Base-by-base conservation (phyloP, 495 filamentous ascomycete genomes). In the Aspergillus sclerotioniger region DNA sequence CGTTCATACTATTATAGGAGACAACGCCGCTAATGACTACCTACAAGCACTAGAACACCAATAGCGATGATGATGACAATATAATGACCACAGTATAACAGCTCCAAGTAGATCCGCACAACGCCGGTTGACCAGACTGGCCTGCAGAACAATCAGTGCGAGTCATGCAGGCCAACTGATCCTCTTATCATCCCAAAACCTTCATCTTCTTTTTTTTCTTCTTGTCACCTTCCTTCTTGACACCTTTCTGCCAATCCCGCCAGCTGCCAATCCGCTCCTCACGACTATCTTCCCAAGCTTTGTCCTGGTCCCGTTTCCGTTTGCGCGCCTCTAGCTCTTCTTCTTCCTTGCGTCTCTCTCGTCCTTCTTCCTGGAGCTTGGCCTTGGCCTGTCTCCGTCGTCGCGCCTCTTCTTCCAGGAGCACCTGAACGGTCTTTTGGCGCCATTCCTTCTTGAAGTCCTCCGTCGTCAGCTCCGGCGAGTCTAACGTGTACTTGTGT, bases 141-240 rank as follows among this genome's bases (percentile, higher is more conserved):
- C 19, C 46, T 49, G 20, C 46, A n/a, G 46, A 25, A 10, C 19
- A 49, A 20, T 17, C 16, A 5, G 2, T 21, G 28, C 19, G 28
- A 15, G 19, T 10, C 10, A 7, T 49, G 4, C 16, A 49, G 10
- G 20, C 3, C 8, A 49, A 8, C 20, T 49, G 9, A 49, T 10
- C 19, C 46, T 28, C 8, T 10, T 3, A 41, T 64, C 61, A 88
- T 15, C 84, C 85, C 51, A 89, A 77, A n/a, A 90, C 81, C 80
- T 96, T 95, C 82, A 90, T 93, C 78, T 94, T 93, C 83, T 96
- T 97, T 82, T 95, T 95, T 68, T 89, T 90, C 67, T 84, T 84
- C 58, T 84, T 84, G 28, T 74, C 68, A 7, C 76, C 75, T 2
- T 65, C 76, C 21, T 82, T 81, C 52, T 81, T 82, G 51, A 71